A percentile compares a stretch with the other conserved stretches of the same genome.
phyloP scores from a whole-genome alignment of 495 filamentous ascomycete genomes.

The Diplogelasinospora grovesii region DNA sequence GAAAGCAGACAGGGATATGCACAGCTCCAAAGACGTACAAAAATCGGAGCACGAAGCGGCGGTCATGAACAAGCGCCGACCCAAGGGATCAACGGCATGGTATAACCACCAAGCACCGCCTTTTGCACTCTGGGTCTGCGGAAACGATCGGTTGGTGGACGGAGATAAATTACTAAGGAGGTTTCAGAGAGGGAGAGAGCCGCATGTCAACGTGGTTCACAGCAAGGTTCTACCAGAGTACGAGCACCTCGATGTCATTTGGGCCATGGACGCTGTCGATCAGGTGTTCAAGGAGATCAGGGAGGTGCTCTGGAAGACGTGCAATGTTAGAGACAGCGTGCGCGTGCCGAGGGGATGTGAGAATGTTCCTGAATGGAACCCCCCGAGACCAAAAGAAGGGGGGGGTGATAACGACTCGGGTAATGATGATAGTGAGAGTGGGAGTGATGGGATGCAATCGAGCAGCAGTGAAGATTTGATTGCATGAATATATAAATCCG shows the following conservation, averaged over 20 bases:
- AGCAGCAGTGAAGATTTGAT: constrained; percentile 23
- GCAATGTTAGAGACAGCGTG: constrained; percentile 49
- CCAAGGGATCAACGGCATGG: constrained; percentile 58
- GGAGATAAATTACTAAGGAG: constrained; percentile 65
- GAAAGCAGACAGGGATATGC: constrained; percentile 9
- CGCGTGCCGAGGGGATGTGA: constrained; percentile 60
- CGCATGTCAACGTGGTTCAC: constrained; percentile 74
- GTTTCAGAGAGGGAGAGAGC: constrained; percentile 73
- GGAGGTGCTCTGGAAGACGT: constrained; percentile 76
- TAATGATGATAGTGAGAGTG: constrained; percentile 5
- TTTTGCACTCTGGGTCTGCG: constrained; percentile 83
- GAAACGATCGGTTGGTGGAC: constrained; percentile 78
- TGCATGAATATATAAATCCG: too few species aligned
- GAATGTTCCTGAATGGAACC: constrained; percentile 31
- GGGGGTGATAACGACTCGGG: constrained; percentile 11
- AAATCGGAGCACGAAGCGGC: constrained; percentile 6
- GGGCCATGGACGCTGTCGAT: constrained; percentile 86
- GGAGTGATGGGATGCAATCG: constrained; percentile 10
- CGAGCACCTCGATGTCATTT: constrained; percentile 93
- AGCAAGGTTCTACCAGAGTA: constrained; percentile 80
- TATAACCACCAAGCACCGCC: constrained; percentile 75
- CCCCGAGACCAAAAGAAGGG: constrained; percentile 8
- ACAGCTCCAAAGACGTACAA: background rate
- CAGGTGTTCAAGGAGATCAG: constrained; percentile 76
- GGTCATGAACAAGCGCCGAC: constrained; percentile 17